Evolutionary conservation across 2,329 filamentous ascomycete species (phyloP).

Genomic region (Golovinomyces cichoracearum): DNA sequence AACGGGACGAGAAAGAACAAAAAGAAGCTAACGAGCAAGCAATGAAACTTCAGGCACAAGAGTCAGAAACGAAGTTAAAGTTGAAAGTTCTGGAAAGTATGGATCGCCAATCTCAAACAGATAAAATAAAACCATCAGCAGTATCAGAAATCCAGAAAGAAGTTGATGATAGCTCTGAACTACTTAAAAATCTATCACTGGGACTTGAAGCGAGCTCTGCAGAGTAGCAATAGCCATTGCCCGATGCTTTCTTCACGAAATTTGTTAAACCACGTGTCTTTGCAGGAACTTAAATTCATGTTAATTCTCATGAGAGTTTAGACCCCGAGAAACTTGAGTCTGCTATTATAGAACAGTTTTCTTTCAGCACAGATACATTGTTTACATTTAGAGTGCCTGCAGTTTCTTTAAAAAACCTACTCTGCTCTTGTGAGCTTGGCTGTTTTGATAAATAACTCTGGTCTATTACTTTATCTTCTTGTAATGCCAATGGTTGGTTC

Average conservation of each 20-base stretch:
- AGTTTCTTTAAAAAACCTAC: background rate
- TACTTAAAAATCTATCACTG: background rate
- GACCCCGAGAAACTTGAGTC: background rate
- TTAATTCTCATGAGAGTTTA: background rate
- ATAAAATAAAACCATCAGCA: background rate
- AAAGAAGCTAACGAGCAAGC: too few species aligned
- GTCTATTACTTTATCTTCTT: background rate
- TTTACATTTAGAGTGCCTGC: background rate
- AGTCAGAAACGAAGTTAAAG: conserved; percentile 11
- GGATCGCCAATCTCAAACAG: conserved; percentile 7
- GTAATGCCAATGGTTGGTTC: background rate
- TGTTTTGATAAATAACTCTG: background rate
- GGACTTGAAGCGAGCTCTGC: background rate
- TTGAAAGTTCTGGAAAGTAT: conserved; percentile 11
- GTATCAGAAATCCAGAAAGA: background rate
- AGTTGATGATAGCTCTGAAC: background rate
- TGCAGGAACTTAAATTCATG: background rate
- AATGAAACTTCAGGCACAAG: conserved; percentile 9
- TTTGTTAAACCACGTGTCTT: background rate
- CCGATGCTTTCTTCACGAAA: background rate
- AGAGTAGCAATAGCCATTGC: background rate
- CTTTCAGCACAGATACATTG: background rate
- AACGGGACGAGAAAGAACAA: conserved; percentile 20
- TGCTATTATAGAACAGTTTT: background rate
- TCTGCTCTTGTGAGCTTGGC: background rate